These are phyloP conservation scores for Microstegium vimineum DNA, from an alignment of 176 grass and related monocot genomes.

Conservation along the genomic window DNA sequence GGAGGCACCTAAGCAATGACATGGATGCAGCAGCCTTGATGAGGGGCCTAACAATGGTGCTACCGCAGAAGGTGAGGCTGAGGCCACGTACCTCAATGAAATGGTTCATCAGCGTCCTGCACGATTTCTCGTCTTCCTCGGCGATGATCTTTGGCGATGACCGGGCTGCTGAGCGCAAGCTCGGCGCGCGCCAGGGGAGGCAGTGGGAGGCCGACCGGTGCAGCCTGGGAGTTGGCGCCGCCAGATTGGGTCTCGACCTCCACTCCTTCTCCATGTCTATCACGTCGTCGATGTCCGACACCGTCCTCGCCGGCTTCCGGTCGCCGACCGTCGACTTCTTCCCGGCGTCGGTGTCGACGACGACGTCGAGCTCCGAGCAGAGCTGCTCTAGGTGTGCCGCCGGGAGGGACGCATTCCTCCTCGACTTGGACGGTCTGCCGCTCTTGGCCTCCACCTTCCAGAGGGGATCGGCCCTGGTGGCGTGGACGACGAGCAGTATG, in stretches of 20 bases:
- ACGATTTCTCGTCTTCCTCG: no score
- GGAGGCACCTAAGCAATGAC: constrained; percentile 21
- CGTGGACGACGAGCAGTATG: constrained; percentile 48
- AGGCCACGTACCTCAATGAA: constrained; percentile 42
- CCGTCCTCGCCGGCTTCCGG: constrained; percentile 25
- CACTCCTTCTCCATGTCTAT: constrained; percentile 28
- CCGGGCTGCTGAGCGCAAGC: no score
- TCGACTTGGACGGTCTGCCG: not conserved
- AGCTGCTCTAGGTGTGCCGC: constrained; percentile 23
- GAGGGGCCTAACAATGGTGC: constrained; percentile 25
- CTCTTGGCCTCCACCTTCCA: constrained; percentile 28
- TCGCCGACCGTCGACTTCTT: no score
- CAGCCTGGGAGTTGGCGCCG: no score
- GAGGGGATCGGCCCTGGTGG: not conserved
- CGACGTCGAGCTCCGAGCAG: constrained; percentile 17
- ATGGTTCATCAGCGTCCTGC: constrained; percentile 38
- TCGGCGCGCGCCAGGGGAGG: no score
- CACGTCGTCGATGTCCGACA: constrained; percentile 30
- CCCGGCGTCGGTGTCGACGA: no score
- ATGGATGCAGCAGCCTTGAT: constrained; percentile 27
- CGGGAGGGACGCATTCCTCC: constrained; percentile 36
- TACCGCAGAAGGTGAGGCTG: constrained; percentile 3
- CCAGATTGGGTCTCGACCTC: not conserved
- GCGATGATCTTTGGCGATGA: no score
- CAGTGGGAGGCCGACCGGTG: no score